These are phyloP conservation scores for Neoboletus brunneissimus DNA, from an alignment of 768 basidiomycete species.

Conservation along the genomic window DNA sequence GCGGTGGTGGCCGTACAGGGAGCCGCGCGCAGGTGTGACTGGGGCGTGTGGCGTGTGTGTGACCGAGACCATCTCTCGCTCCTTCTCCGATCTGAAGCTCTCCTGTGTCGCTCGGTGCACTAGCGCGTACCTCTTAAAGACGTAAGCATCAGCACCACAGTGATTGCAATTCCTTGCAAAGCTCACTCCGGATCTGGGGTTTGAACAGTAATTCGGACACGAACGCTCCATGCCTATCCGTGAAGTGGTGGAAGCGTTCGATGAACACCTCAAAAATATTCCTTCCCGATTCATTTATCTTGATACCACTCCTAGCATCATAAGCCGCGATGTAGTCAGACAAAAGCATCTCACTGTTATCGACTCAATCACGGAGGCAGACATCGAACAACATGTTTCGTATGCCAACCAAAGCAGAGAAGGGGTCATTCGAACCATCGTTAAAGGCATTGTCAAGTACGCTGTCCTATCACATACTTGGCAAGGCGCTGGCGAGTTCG, in stretches of 20 bases:
- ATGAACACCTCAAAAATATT: neutral
- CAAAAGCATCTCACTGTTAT: neutral
- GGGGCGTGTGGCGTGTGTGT: too few relatives aligned
- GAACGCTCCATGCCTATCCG: neutral
- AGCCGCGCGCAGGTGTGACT: too few relatives aligned
- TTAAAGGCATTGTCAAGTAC: conserved; percentile 3
- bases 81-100: too few relatives aligned
- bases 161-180: neutral
- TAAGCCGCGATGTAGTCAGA: neutral
- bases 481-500: neutral
- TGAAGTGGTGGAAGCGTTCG: conserved; percentile 4
- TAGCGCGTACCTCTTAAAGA: neutral
- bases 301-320: neutral
- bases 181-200: neutral
- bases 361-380: conserved; percentile 7
- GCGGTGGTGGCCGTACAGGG: too few relatives aligned
- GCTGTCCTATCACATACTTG: conserved; percentile 4
- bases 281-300: neutral
- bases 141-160: neutral
- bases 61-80: neutral
- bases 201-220: neutral
- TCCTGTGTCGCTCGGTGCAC: neutral
- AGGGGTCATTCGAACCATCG: conserved; percentile 1
- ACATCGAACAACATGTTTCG: conserved; percentile 1
- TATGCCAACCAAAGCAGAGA: conserved; percentile 1